Base-by-base conservation (phyloP, 2,329 filamentous ascomycete species). In the Sporothrix dimorphospora region DNA sequence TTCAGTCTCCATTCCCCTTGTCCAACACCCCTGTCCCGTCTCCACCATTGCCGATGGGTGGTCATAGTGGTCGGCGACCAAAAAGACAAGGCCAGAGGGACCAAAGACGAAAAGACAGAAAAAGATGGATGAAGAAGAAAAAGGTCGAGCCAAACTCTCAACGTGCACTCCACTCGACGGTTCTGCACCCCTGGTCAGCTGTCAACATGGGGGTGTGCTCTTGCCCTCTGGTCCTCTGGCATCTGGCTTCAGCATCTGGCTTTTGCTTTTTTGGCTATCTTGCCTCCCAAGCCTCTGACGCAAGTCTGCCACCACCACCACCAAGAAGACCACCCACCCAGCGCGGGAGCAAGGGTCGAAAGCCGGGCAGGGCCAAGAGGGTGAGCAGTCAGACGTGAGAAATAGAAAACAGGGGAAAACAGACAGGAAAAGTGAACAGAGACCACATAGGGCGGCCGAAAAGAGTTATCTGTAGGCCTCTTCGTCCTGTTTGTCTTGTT, bases 41-140 rank as follows among this genome's bases (percentile, higher is more conserved):
- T n/a, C n/a, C 45, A 53, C 57, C 11, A 27, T 30, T 70, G 47
- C 57, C 38, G 57, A 70, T 49, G 27, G n/a, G n/a, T n/a, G n/a
- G n/a, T n/a, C n/a, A n/a, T n/a, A n/a, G 71, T 69, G 68, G 71
- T 72, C 71, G 71, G 42, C 71, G 71, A 72, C 67, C 71, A 70
- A 42, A 30, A 34, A 8, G 30, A 53, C n/a, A 65, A 24, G 8
- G 30, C 30, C 47, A 49, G 47, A 49, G 14, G 14, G 14, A 49
- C 14, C 19, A 49, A 19, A n/a, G 14, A 30, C 4, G 3, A 21
- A 21, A 47, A 67, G 4, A 24, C n/a, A n/a, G n/a, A n/a, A n/a
- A n/a, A n/a, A n/a, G n/a, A n/a, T n/a, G n/a, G n/a, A 51, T 5
- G 11, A 47, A 34, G 30, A 16, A 51, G 42, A 57, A 12, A 61